Conservation (phyloP, 192 early-diverging fungal genomes). For the Lobosporangium transversale region DNA sequence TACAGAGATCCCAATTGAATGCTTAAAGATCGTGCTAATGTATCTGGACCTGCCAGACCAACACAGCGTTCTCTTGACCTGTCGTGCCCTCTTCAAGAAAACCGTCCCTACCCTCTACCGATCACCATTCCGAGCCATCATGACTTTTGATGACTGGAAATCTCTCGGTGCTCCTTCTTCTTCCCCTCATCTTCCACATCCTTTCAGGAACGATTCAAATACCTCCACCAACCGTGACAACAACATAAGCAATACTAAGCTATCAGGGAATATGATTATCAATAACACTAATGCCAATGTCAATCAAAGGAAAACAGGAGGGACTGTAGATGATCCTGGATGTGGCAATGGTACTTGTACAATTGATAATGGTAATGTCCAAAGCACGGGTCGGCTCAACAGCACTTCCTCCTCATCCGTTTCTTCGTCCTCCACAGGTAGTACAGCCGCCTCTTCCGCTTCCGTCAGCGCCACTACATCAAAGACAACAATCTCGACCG, state of each 20-base stretch:
- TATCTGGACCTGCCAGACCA: slow-evolving; percentile 36
- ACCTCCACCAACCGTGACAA: neutral
- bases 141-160: slow-evolving; percentile 24
- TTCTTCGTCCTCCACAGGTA: slow-evolving; percentile 1
- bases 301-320: no score
- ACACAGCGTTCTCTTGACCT: slow-evolving; percentile 46
- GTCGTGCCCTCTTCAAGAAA: slow-evolving; percentile 19
- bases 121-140: slow-evolving; percentile 37
- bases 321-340: no score
- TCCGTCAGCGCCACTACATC: neutral
- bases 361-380: no score
- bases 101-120: slow-evolving; percentile 34
- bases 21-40: slow-evolving; percentile 4
- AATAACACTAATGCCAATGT: no score
- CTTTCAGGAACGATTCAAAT: neutral
- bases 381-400: neutral
- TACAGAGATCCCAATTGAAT: slow-evolving; percentile 13
- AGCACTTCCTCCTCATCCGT: neutral
- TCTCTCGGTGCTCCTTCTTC: neutral
- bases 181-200: neutral
- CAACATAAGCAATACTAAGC: no score
- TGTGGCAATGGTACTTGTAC: no score
- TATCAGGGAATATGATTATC: no score
- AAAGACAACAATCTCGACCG: neutral
- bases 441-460: slow-evolving; percentile 4